Conservation (phyloP, 2,329 filamentous ascomycete species). For the Nigrospora osmanthi region DNA sequence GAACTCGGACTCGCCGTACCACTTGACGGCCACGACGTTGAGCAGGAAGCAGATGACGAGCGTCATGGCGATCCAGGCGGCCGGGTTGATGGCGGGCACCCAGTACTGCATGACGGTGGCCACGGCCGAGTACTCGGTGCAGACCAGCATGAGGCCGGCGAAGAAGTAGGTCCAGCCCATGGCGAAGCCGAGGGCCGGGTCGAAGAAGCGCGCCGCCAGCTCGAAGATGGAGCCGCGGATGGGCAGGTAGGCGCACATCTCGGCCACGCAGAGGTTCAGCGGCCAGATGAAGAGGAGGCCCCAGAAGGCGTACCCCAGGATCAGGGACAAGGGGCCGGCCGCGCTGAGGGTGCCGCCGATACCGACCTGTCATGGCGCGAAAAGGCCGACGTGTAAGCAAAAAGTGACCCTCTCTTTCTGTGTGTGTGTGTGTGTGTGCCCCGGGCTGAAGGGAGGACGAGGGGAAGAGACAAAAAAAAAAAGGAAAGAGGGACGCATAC, state of each 20-base stretch:
- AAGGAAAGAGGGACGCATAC: constrained; percentile 7
- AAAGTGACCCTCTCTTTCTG: too few relatives aligned
- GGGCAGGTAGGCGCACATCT: constrained; percentile 50
- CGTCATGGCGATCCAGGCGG: constrained; percentile 40
- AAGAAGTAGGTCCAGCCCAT: constrained; percentile 46
- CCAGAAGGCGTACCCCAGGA: constrained; percentile 37
- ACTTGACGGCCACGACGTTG: constrained; percentile 38
- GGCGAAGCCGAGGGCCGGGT: constrained; percentile 49
- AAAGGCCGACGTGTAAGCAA: too few relatives aligned
- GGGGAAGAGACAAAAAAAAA: neutral
- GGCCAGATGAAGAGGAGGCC: constrained; percentile 36
- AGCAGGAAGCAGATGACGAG: constrained; percentile 36
- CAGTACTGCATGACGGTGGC: constrained; percentile 37
- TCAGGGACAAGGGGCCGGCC: constrained; percentile 33
- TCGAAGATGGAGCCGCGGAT: constrained; percentile 47
- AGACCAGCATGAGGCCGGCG: constrained; percentile 35
- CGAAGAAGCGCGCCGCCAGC: constrained; percentile 45
- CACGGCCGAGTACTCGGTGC: constrained; percentile 34
- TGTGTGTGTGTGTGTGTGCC: too few relatives aligned
- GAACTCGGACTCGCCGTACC: constrained; percentile 36
- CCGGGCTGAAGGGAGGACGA: too few relatives aligned
- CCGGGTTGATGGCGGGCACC: constrained; percentile 32
- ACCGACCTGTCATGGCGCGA: constrained; percentile 27
- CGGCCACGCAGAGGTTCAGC: constrained; percentile 39
- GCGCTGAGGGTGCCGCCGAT: constrained; percentile 32